These are phyloP conservation scores for Colletotrichum lini DNA, from an alignment of 2,329 filamentous ascomycete species.

Conservation along the genomic window DNA sequence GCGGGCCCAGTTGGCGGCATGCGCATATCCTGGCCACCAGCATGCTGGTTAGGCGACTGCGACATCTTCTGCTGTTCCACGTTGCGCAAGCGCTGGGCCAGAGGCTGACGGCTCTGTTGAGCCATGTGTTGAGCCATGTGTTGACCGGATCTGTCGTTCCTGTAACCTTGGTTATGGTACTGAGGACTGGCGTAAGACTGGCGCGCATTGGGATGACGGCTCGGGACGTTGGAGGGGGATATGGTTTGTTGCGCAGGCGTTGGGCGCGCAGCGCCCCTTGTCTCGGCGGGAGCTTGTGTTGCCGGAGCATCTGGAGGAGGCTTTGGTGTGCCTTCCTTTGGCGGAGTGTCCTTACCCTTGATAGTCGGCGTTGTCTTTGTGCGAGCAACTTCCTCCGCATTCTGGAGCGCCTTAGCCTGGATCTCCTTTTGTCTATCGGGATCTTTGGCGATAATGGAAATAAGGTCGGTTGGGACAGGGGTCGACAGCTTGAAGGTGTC, in stretches of 20 bases:
- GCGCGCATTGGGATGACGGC: slow-evolving; percentile 64
- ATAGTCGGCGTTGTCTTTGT: slow-evolving; percentile 61
- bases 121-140: slow-evolving; percentile 59
- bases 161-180: slow-evolving; percentile 63
- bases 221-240: slow-evolving; percentile 50
- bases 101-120: slow-evolving; percentile 56
- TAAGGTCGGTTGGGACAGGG: slow-evolving; percentile 90
- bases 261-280: slow-evolving; percentile 50
- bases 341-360: slow-evolving; percentile 68
- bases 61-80: slow-evolving; percentile 67
- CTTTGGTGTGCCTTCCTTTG: slow-evolving; percentile 63
- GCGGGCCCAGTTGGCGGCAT: slow-evolving; percentile 82
- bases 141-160: slow-evolving; percentile 62
- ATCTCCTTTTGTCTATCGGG: slow-evolving; percentile 95
- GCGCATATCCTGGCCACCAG: slow-evolving; percentile 75
- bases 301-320: slow-evolving; percentile 45
- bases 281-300: slow-evolving; percentile 45
- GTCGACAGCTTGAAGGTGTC: slow-evolving; percentile 94
- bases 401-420: slow-evolving; percentile 86
- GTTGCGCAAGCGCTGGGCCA: slow-evolving; percentile 66
- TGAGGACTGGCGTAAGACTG: slow-evolving; percentile 63
- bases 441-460: slow-evolving; percentile 96
- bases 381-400: slow-evolving; percentile 74
- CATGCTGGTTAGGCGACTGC: slow-evolving; percentile 61
- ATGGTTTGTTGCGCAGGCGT: slow-evolving; percentile 52